These are phyloP conservation scores for Lonicera japonica DNA, from an alignment of 129 eudicot species.

Conservation along the genomic window DNA sequence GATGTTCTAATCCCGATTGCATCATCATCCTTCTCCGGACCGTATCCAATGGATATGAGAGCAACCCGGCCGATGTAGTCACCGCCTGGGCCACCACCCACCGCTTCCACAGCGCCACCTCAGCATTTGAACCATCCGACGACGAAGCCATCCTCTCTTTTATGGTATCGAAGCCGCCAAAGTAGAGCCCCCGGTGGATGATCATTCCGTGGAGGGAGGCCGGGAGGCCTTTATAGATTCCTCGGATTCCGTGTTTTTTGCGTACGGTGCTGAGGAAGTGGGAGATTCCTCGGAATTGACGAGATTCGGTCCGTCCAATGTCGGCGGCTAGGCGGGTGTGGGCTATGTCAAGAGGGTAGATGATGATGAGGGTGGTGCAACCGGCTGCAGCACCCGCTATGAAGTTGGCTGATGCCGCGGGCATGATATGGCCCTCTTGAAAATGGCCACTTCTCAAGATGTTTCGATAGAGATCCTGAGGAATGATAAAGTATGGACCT, in stretches of 20 bases:
- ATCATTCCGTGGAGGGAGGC: slow-evolving; percentile 97
- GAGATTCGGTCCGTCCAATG: slow-evolving; percentile 58
- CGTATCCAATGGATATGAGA: slow-evolving; percentile 89
- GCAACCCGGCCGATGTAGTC: slow-evolving; percentile 76
- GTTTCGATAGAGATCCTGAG: slow-evolving; percentile 78
- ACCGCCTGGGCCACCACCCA: slow-evolving; percentile 91
- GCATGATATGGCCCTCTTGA: slow-evolving; percentile 36
- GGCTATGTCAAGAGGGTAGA: slow-evolving; percentile 93
- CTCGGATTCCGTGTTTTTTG: slow-evolving; percentile 65
- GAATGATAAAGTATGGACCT: no score
- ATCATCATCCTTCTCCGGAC: slow-evolving; percentile 98
- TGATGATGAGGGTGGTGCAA: slow-evolving; percentile 77
- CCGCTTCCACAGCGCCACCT: slow-evolving; percentile 80
- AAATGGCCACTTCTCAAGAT: slow-evolving; percentile 44
- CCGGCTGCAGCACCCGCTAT: slow-evolving; percentile 96
- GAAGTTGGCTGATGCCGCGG: slow-evolving; percentile 80
- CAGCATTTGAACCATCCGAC: slow-evolving; percentile 32
- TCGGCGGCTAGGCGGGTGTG: slow-evolving; percentile 98
- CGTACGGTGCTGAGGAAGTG: slow-evolving; percentile 70
- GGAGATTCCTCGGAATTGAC: slow-evolving; percentile 78
- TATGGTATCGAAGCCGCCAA: slow-evolving; percentile 90
- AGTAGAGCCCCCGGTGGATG: slow-evolving; percentile 89
- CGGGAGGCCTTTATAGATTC: slow-evolving; percentile 85
- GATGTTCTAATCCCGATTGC: slow-evolving; percentile 75
- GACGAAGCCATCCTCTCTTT: slow-evolving; percentile 47